phyloP scores from a whole-genome alignment of 2,329 filamentous ascomycete species.

The Penicillium sp. region DNA sequence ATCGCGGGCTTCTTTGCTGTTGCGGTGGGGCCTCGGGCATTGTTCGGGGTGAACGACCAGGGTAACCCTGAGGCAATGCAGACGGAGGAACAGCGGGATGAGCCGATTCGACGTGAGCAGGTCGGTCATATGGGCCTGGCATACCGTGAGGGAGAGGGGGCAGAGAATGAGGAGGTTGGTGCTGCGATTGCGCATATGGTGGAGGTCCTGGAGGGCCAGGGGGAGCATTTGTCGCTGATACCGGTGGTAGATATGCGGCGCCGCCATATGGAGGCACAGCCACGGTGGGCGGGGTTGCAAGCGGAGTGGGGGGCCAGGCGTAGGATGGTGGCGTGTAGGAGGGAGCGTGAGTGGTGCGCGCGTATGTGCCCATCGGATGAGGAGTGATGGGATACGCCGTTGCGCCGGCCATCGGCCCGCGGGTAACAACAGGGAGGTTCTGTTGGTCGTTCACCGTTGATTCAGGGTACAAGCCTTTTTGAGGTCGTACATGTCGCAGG shows the following conservation, averaged over 20 bases:
- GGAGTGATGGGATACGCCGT: constrained; percentile 55
- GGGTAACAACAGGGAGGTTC: constrained; percentile 78
- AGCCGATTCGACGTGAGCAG: constrained; percentile 37
- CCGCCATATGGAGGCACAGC: constrained; percentile 38
- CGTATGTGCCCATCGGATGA: constrained; percentile 60
- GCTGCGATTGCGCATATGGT: constrained; percentile 38
- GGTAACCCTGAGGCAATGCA: constrained; percentile 23
- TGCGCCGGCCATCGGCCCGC: constrained; percentile 68
- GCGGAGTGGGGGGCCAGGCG: constrained; percentile 50
- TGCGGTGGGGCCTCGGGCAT: constrained; percentile 30
- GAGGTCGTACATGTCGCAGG: constrained; percentile 79
- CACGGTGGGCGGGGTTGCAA: constrained; percentile 48
- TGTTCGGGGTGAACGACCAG: constrained; percentile 33
- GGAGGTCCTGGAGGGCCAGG: constrained; percentile 19
- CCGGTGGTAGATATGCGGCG: constrained; percentile 42
- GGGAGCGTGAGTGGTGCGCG: constrained; percentile 47
- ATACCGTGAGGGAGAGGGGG: constrained; percentile 32
- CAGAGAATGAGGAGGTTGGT: constrained; percentile 26
- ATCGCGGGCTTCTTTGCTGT: constrained; percentile 35
- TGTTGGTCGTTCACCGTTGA: constrained; percentile 87
- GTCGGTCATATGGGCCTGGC: constrained; percentile 39
- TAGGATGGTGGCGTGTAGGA: constrained; percentile 45
- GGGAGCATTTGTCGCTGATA: constrained; percentile 34
- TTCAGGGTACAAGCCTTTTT: constrained; percentile 96
- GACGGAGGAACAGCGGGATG: constrained; percentile 30